Base-by-base conservation (phyloP, 2,329 filamentous ascomycete species). In the Colletotrichum tanaceti region DNA sequence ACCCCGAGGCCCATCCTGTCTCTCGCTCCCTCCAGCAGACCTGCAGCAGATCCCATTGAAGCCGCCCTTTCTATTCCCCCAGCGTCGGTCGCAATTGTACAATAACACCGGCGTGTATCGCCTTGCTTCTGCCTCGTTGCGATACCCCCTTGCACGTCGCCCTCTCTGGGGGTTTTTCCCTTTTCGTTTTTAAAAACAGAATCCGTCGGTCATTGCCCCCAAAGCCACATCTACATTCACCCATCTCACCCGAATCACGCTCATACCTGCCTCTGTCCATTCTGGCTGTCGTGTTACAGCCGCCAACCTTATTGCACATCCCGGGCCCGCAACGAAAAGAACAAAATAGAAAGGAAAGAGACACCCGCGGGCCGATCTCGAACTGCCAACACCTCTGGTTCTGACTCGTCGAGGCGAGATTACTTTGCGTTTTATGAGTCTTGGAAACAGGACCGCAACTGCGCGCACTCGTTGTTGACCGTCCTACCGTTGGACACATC, bases 291-390 rank as follows among this genome's bases (percentile, higher is more conserved):
- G 65, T 68, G 65, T 46, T 49, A 65, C 65, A 44, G 62, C 63
- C 50, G 46, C 38, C 62, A 68, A 68, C 65, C 65, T 68, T 65
- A 62, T 61, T 52, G 65, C 65, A 60, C 62, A 68, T 68, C 65
- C 62, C 41, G 55, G 65, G 44, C 65, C 65, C 55, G 65, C 62
- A 46, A 41, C 20, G n/a, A 11, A 18, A 50, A 13, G 18, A 18
- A 52, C 22, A 13, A 39, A 39, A 32, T n/a, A 10, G 7, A 35
- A 35, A 35, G 32, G 32, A 10, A 32, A 9, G 32, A 35, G 32
- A 35, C 32, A 35, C 32, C 32, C 16, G 50, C 35, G 43, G 52
- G 49, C 50, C 24, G 22, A 54, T 46, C 53, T 59, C 50, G 38
- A 28, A 68, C 32, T 32, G 18, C 20, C n/a, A n/a, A 22, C 7